Conservation (phyloP, 2,329 filamentous ascomycete genomes). For the Fusarium humuli region DNA sequence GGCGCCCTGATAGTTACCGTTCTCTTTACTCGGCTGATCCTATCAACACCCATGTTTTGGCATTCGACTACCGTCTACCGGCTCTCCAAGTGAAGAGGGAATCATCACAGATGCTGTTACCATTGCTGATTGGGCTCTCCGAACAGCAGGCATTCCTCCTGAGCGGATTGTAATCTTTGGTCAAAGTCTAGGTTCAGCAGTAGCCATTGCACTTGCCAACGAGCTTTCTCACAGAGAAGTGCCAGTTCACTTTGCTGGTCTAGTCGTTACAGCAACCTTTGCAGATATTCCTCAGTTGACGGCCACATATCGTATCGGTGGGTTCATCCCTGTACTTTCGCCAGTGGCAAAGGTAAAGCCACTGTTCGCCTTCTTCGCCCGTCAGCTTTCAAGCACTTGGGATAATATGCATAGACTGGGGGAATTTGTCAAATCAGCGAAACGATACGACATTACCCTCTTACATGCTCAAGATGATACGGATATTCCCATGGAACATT, state of each 20-base stretch:
- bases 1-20: constrained; percentile 66
- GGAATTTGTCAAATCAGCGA: constrained; percentile 48
- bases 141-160: constrained; percentile 63
- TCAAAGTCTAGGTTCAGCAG: constrained; percentile 67
- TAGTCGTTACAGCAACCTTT: constrained; percentile 63
- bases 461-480: constrained; percentile 60
- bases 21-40: constrained; percentile 64
- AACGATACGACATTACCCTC: constrained; percentile 54
- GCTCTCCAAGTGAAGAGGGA: constrained; percentile 66
- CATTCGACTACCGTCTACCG: constrained; percentile 71
- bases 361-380: constrained; percentile 55
- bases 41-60: constrained; percentile 65
- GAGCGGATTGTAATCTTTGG: constrained; percentile 68
- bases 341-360: constrained; percentile 61
- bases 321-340: constrained; percentile 51
- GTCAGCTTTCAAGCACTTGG: constrained; percentile 59
- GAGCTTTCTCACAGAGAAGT: constrained; percentile 23
- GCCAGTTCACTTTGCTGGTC: constrained; percentile 55
- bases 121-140: constrained; percentile 65
- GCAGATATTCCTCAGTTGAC: constrained; percentile 60
- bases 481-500: constrained; percentile 59
- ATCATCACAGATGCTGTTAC: constrained; percentile 65
- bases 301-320: constrained; percentile 63
- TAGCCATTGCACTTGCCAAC: constrained; percentile 51
- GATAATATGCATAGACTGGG: constrained; percentile 56